Base-by-base conservation (phyloP, 495 filamentous ascomycete genomes). In the Poronia punctata region DNA sequence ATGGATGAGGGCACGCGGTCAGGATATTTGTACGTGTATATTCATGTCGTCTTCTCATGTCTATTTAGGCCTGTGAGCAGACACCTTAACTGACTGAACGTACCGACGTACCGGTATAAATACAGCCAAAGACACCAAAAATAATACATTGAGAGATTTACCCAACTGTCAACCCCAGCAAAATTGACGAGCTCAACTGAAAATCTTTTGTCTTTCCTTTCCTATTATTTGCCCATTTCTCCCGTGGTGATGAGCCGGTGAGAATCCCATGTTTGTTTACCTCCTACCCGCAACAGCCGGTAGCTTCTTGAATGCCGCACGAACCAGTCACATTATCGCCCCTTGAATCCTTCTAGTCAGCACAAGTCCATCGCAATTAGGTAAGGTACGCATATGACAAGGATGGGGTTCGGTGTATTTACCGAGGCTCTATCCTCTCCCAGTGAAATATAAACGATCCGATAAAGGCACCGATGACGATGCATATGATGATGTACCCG, bases 401-500 rank as follows among this genome's bases (percentile, higher is more conserved):
- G 24, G n/a, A 34, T 34, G 7, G 31, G 16, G 16, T 34, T 8
- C 14, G 31, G 31, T 7, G 18, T n/a, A 41, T 36, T 23, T 26
- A 46, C 44, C 11, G 8, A 6, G 28, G 5, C 5, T 40, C 49
- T 0, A 71, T 46, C 5, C 50, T 48, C 38, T 79, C 74, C 77
- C 78, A 82, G 18, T 63, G 65, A 49, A 80, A 83, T 14, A 74
- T 48, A 40, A 82, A 76, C 21, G 69, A 64, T 0, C 78, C 79
- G 4, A 82, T 35, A 49, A 71, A 82, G 2, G 76, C 74, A 2
- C 79, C 80, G 24, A 83, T 68, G 27, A 82, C 62, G 45, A 82
- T 80, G 42, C 64, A 72, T 16, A 81, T 70, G 34, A 82, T 76
- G 34, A 80, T 67, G 48, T 79, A 82, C 0, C 70, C 79, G 38